A percentile compares a stretch with the other conserved stretches of the same genome.
Conservation (phyloP, 176 grass and related monocot genomes). For the Musa itinerans region DNA sequence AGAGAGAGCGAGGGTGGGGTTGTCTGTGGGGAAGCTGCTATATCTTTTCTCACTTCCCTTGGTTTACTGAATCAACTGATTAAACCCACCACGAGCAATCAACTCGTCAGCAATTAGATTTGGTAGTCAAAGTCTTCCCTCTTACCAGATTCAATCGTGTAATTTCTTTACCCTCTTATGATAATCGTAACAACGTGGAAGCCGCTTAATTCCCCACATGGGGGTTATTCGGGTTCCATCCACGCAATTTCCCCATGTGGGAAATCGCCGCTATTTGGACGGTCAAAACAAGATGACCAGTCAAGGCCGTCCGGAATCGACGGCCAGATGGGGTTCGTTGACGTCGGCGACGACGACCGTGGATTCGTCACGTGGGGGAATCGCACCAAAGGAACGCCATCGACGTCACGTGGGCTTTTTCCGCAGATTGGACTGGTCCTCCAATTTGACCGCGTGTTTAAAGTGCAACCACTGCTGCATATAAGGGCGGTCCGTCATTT, state of each 20-base stretch:
- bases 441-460: slow-evolving; percentile 45
- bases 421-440: background rate
- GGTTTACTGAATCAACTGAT: too few relatives aligned
- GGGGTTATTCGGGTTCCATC: too few relatives aligned
- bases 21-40: too few relatives aligned
- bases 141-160: background rate
- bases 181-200: background rate
- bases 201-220: background rate
- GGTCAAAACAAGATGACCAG: background rate
- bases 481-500: background rate
- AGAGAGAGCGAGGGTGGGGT: too few relatives aligned
- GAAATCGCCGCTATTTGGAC: background rate
- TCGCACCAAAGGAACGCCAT: too few relatives aligned
- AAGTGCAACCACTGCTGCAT: background rate
- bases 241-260: too few relatives aligned
- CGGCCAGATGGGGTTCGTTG: background rate
- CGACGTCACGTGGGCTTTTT: background rate
- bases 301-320: background rate
- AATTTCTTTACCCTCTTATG: background rate
- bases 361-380: too few relatives aligned
- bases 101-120: too few relatives aligned
- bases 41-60: too few relatives aligned
- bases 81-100: too few relatives aligned
- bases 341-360: too few relatives aligned
- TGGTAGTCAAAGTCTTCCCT: background rate